These are phyloP conservation scores for Monosporascus ibericus DNA, from an alignment of 2,329 filamentous ascomycete genomes.

Conservation along the genomic window DNA sequence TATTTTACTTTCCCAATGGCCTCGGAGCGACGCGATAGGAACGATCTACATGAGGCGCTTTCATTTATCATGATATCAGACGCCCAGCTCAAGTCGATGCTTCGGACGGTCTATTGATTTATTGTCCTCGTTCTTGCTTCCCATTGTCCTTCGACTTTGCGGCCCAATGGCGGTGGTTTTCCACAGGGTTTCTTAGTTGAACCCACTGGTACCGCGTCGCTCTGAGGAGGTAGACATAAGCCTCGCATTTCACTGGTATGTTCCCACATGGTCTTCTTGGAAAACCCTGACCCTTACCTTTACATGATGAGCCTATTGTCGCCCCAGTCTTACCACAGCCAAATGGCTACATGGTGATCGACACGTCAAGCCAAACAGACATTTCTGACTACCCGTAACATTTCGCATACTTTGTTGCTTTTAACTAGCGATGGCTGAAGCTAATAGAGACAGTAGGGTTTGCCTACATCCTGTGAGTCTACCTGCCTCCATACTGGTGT, in stretches of 20 bases:
- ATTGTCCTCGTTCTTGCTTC: no score
- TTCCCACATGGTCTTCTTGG: constrained; percentile 1
- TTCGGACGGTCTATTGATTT: no score
- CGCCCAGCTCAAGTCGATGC: no score
- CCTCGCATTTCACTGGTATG: constrained; percentile 8
- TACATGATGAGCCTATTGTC: constrained; percentile 52
- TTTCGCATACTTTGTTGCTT: constrained; percentile 1
- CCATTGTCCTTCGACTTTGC: no score
- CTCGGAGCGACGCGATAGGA: no score
- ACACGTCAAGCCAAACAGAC: constrained; percentile 47
- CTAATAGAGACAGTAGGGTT: background rate
- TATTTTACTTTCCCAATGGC: no score
- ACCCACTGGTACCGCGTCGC: no score
- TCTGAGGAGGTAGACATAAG: no score
- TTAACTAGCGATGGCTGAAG: constrained; percentile 12
- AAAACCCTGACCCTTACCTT: constrained; percentile 1
- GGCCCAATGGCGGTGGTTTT: no score
- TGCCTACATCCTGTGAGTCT: background rate
- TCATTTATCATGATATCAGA: no score
- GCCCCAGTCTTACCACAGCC: constrained; percentile 49
- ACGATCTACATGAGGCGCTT: no score
- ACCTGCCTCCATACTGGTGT: constrained; percentile 1
- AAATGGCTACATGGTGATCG: constrained; percentile 44
- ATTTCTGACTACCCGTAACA: constrained; percentile 30
- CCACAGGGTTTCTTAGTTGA: no score